These are phyloP conservation scores for Gaultheria prostrata DNA, from an alignment of 148 eudicot species.

Conservation along the genomic window DNA sequence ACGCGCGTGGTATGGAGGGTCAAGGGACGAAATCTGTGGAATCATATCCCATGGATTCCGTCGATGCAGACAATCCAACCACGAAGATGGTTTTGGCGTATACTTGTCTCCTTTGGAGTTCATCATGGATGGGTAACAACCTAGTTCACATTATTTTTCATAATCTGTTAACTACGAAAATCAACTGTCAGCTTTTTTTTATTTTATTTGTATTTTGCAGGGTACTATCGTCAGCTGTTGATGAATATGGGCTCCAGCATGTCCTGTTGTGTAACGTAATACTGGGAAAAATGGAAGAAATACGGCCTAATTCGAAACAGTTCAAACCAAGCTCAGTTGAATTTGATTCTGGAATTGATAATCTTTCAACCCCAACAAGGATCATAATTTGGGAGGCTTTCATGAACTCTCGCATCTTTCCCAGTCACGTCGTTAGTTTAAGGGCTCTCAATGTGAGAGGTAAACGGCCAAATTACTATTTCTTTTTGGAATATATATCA, in stretches of 20 bases:
- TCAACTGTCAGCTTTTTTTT: not conserved
- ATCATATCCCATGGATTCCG: not conserved
- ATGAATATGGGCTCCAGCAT: not conserved
- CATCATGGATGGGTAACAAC: not conserved
- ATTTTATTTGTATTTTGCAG: not conserved
- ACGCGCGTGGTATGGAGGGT: not conserved
- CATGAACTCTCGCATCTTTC: not conserved
- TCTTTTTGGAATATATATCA: not conserved
- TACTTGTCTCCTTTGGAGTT: not conserved
- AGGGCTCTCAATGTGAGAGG: not conserved
- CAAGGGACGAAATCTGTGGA: not conserved
- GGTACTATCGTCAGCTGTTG: not conserved
- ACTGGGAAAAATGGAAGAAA: not conserved
- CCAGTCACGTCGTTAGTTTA: not conserved
- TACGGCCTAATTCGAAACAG: not conserved
- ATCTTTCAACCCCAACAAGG: not conserved
- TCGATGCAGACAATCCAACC: not conserved
- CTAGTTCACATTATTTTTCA: not conserved
- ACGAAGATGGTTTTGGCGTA: not conserved
- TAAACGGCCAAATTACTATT: not conserved
- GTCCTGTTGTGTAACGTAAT: not conserved
- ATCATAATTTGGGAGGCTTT: not conserved
- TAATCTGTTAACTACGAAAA: not conserved
- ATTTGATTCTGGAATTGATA: not conserved
- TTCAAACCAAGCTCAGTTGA: not conserved